Evolutionary conservation across 2,329 filamentous ascomycete species (phyloP).

Genomic region (Aspergillus tubingensis): DNA sequence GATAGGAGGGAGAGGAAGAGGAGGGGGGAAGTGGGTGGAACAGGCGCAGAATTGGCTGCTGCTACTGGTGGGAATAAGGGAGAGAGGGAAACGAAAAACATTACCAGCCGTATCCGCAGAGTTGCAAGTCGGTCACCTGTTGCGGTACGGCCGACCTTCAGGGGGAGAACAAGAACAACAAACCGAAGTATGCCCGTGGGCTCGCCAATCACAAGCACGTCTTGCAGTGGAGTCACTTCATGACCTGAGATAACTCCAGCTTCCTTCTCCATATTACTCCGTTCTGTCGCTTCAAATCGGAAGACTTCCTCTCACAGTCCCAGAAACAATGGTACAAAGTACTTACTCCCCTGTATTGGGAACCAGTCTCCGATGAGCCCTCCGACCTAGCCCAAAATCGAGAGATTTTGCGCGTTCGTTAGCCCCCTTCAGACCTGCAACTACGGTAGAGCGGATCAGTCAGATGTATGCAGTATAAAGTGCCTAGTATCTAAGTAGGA

Average conservation of each 20-base stretch:
- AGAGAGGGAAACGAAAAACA: not conserved
- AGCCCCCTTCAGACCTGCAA: not conserved
- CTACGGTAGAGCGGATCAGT: not conserved
- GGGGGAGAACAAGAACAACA: constrained; percentile 3
- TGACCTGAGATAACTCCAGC: constrained; percentile 4
- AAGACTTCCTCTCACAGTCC: not conserved
- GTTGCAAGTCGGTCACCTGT: constrained; percentile 2
- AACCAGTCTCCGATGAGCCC: not conserved
- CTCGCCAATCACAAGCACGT: constrained; percentile 15
- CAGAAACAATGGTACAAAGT: not conserved
- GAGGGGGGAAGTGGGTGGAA: not conserved
- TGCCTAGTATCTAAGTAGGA: not conserved
- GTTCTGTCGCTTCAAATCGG: constrained; percentile 1
- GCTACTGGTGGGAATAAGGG: constrained; percentile 18
- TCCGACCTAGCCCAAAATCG: no score
- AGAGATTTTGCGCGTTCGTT: no score
- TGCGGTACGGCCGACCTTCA: constrained; percentile 10
- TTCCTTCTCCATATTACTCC: constrained; percentile 2
- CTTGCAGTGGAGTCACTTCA: constrained; percentile 10
- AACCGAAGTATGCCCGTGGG: constrained; percentile 13
- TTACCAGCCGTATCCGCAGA: not conserved
- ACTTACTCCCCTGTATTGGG: not conserved
- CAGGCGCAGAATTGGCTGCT: constrained; percentile 6
- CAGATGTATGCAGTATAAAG: not conserved
- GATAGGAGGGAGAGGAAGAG: constrained; percentile 4